Conservation (phyloP, 73 alveolate species). For the Paramecium tetraurelia region DNA sequence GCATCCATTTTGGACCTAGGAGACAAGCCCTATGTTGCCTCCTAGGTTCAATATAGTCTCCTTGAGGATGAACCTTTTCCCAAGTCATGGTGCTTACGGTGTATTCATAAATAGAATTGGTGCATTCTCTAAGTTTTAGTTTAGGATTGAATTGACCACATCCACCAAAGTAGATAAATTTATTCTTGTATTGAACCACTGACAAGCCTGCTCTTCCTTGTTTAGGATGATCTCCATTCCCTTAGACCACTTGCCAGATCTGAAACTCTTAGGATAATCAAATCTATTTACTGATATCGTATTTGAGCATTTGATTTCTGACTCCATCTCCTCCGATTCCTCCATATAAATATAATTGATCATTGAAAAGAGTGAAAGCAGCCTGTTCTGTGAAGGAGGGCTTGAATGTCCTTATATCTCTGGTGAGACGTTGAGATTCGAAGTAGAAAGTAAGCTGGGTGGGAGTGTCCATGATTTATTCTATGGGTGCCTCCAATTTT, state of each 20-base stretch:
- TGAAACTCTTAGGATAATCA: not conserved
- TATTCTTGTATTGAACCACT: slow-evolving; percentile 6
- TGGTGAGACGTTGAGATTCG: not conserved
- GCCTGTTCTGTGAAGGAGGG: slow-evolving; percentile 34
- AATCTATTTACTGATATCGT: not conserved
- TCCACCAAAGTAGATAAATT: slow-evolving; percentile 28
- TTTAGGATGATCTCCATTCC: not conserved
- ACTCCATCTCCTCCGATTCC: slow-evolving; percentile 49
- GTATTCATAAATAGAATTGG: not conserved
- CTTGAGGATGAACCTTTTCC: not conserved
- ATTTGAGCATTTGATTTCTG: slow-evolving; percentile 7
- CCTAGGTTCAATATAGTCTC: slow-evolving; percentile 28
- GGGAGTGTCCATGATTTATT: not conserved
- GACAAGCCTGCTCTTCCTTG: slow-evolving; percentile 28
- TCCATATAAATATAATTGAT: slow-evolving; percentile 1
- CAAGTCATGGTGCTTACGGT: not conserved
- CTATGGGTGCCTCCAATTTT: not conserved
- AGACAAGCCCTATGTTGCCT: slow-evolving; percentile 16
- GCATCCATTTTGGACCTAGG: slow-evolving; percentile 32
- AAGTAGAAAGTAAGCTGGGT: not conserved
- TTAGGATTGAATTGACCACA: slow-evolving; percentile 2
- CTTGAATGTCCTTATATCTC: slow-evolving; percentile 9
- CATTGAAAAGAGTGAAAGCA: not conserved
- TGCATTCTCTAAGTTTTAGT: slow-evolving; percentile 19
- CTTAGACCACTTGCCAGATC: not conserved